A percentile compares a stretch with the other conserved stretches of the same genome.
These are phyloP conservation scores for Holtermannia corniformis DNA, from an alignment of 768 basidiomycete species.

Conservation along the genomic window DNA sequence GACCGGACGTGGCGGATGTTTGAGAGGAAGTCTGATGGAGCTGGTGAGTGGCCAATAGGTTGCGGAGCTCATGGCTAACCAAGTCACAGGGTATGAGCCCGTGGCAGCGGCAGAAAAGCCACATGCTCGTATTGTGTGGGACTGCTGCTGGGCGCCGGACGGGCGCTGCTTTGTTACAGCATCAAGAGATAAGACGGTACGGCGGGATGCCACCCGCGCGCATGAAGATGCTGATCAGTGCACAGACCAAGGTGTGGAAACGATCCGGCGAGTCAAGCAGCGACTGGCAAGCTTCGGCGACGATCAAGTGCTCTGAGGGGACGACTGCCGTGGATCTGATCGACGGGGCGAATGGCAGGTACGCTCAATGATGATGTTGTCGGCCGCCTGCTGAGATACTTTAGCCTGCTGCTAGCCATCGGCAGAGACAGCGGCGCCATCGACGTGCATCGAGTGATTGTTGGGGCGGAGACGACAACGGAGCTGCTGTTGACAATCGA, in stretches of 20 bases:
- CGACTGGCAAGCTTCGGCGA: too few relatives aligned
- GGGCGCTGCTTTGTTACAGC: conserved; percentile 80
- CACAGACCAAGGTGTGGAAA: conserved; percentile 80
- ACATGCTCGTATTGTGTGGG: conserved; percentile 91
- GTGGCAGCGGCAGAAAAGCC: conserved; percentile 61
- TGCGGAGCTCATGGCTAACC: background rate
- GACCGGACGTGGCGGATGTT: conserved; percentile 89
- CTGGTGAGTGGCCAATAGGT: conserved; percentile 16
- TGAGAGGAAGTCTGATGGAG: conserved; percentile 45
- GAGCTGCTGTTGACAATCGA: conserved; percentile 45
- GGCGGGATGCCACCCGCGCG: too few relatives aligned
- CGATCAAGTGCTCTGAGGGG: conserved; percentile 62
- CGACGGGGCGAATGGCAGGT: conserved; percentile 45
- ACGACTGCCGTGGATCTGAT: conserved; percentile 73
- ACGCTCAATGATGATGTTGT: conserved; percentile 15
- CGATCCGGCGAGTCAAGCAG: conserved; percentile 39
- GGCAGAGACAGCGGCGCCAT: conserved; percentile 79
- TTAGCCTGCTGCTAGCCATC: conserved; percentile 65
- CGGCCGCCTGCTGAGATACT: background rate
- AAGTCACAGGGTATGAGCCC: conserved; percentile 52
- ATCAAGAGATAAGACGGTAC: conserved; percentile 85
- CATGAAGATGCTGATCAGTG: too few relatives aligned
- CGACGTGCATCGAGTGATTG: conserved; percentile 38
- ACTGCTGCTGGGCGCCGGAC: conserved; percentile 74
- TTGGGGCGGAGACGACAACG: conserved; percentile 47